Evolutionary conservation across 2,329 filamentous ascomycete species (phyloP).

Genomic region (Aspergillus ruber): DNA sequence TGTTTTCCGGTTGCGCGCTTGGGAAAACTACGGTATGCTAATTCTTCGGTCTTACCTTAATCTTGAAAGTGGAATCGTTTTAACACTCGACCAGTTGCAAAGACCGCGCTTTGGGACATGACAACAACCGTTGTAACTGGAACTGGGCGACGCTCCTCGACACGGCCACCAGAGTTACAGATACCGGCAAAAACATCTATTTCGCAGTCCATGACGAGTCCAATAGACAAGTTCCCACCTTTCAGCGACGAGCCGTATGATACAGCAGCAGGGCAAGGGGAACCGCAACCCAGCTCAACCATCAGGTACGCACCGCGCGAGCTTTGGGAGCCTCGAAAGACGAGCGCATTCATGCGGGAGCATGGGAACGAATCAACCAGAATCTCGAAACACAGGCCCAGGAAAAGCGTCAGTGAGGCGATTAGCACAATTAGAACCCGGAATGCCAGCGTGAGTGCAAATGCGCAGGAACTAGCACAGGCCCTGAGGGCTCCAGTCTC

Average conservation of each 20-base stretch:
- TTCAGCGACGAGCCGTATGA: slow-evolving; percentile 34
- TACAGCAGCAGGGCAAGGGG: slow-evolving; percentile 18
- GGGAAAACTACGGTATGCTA: not conserved
- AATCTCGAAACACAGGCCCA: slow-evolving; percentile 55
- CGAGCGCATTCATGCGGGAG: slow-evolving; percentile 42
- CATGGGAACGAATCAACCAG: slow-evolving; percentile 30
- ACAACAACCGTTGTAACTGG: slow-evolving; percentile 36
- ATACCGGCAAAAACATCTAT: slow-evolving; percentile 21
- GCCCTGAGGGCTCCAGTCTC: slow-evolving; percentile 86
- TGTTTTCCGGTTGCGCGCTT: not conserved
- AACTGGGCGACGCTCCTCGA: slow-evolving; percentile 33
- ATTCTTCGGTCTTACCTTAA: not conserved
- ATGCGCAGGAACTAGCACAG: slow-evolving; percentile 87
- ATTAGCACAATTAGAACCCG: slow-evolving; percentile 73
- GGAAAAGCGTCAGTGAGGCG: slow-evolving; percentile 88
- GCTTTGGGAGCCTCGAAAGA: slow-evolving; percentile 57
- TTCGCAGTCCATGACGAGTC: slow-evolving; percentile 27
- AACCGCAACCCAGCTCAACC: slow-evolving; percentile 18
- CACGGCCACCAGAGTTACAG: slow-evolving; percentile 30
- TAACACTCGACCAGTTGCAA: not conserved
- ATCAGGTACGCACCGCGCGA: slow-evolving; percentile 37
- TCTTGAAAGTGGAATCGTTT: too few relatives aligned
- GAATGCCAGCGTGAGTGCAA: slow-evolving; percentile 81
- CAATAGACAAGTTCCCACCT: slow-evolving; percentile 39
- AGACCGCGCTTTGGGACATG: slow-evolving; percentile 20